Evolutionary conservation across 495 filamentous ascomycete genomes (phyloP).

Genomic region (Evernia prunastri): DNA sequence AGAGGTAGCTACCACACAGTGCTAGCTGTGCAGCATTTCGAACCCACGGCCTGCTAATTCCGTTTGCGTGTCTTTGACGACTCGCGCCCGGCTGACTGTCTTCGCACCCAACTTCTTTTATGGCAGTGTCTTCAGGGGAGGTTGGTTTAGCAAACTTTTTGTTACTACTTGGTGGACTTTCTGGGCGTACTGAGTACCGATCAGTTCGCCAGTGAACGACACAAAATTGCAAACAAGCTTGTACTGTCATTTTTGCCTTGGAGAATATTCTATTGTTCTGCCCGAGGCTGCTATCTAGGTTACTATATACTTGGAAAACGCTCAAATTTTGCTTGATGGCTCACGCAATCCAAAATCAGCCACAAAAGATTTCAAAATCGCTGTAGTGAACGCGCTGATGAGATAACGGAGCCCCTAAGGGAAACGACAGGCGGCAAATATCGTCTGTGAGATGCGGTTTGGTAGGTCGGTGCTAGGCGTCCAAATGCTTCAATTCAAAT

Average conservation of each 20-base stretch:
- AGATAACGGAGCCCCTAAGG: background rate
- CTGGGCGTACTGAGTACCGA: too few species aligned
- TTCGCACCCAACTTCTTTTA: too few species aligned
- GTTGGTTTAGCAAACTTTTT: too few species aligned
- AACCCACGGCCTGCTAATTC: too few species aligned
- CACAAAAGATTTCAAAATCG: background rate
- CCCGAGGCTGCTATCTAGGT: constrained; percentile 4
- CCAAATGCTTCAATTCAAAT: background rate
- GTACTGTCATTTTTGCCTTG: background rate
- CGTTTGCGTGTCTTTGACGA: too few species aligned
- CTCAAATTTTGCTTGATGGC: background rate
- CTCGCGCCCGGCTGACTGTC: too few species aligned
- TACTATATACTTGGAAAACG: background rate
- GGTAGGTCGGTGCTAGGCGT: background rate
- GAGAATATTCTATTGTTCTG: constrained; percentile 2
- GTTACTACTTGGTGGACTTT: too few species aligned
- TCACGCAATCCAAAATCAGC: background rate
- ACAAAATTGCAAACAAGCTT: too few species aligned
- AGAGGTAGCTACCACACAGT: too few species aligned
- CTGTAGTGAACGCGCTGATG: background rate
- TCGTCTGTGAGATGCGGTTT: background rate
- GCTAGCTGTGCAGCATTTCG: too few species aligned
- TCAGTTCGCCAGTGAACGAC: too few species aligned
- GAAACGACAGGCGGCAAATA: background rate
- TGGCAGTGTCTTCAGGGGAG: too few species aligned